Conservation (phyloP, 208 protist species). For the Acanthamoeba lenticulata region DNA sequence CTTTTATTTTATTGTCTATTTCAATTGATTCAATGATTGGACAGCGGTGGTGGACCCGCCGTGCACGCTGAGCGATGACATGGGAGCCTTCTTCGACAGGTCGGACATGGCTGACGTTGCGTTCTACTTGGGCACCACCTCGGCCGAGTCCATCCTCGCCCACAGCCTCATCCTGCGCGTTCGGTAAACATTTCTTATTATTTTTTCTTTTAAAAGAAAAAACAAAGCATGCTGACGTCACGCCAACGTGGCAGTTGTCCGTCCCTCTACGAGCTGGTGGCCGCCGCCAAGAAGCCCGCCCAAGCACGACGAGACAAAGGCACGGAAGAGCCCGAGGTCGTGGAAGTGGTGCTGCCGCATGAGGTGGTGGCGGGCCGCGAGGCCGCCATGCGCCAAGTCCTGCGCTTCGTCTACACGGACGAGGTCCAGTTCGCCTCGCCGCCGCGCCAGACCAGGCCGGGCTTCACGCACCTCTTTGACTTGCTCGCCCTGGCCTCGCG, state of each 20-base stretch:
- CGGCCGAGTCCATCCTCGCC: not conserved
- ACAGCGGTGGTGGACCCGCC: not conserved
- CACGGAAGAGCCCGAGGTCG: too few species aligned
- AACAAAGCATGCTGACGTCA: not conserved
- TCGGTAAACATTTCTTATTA: not conserved
- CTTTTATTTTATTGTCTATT: too few species aligned
- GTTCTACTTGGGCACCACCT: not conserved
- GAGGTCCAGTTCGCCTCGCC: not conserved
- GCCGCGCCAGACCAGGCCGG: not conserved
- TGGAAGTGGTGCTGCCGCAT: not conserved
- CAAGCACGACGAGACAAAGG: not conserved
- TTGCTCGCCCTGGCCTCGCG: not conserved
- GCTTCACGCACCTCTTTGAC: not conserved
- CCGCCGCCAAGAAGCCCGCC: not conserved
- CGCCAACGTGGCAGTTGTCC: not conserved
- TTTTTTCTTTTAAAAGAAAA: too few species aligned
- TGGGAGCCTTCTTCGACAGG: not conserved
- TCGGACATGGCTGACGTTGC: not conserved
- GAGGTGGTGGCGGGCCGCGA: not conserved
- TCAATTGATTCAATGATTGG: too few species aligned
- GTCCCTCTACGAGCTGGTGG: not conserved
- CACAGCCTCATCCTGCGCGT: slow-evolving; percentile 20
- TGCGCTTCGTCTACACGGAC: not conserved
- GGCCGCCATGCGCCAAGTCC: not conserved
- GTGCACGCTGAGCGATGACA: slow-evolving; percentile 5